These are phyloP conservation scores for Epichloe brachyelytri DNA, from an alignment of 2,329 filamentous ascomycete genomes.

Conservation along the genomic window DNA sequence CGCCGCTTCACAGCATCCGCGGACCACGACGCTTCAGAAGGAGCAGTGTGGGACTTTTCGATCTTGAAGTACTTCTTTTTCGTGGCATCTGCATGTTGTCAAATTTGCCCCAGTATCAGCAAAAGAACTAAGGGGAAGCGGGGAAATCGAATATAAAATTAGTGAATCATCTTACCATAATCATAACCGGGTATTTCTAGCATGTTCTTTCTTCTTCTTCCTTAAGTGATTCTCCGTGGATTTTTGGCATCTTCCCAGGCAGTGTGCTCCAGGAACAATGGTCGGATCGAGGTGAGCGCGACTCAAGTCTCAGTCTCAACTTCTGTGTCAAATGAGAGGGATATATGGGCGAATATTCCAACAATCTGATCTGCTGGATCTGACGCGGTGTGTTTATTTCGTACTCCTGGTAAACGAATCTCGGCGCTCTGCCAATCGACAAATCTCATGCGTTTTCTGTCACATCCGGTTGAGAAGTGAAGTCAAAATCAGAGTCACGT, in stretches of 20 bases:
- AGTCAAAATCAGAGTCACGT: no score
- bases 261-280: no score
- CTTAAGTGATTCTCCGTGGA: rapidly evolving
- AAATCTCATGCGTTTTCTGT: no score
- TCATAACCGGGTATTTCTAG: slow-evolving; percentile 5
- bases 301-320: no score
- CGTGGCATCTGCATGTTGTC: slow-evolving; percentile 28
- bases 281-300: no score
- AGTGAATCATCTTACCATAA: slow-evolving; percentile 3
- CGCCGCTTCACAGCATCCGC: slow-evolving; percentile 45
- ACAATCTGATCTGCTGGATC: no score
- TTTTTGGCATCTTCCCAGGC: neutral
- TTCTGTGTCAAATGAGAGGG: no score
- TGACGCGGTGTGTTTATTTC: no score
- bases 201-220: neutral
- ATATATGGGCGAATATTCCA: no score
- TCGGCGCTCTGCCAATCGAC: no score
- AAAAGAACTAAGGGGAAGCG: neutral
- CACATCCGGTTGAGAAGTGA: no score
- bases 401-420: no score
- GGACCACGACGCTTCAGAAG: slow-evolving; percentile 39
- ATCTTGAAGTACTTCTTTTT: slow-evolving; percentile 59
- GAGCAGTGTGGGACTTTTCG: slow-evolving; percentile 41
- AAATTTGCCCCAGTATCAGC: neutral
- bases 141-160: neutral